Evolutionary conservation across 441 rosid genomes (phyloP), one percentile per base, ranked within the genome.

Genomic region (Euphorbia schlechtendalii): DNA sequence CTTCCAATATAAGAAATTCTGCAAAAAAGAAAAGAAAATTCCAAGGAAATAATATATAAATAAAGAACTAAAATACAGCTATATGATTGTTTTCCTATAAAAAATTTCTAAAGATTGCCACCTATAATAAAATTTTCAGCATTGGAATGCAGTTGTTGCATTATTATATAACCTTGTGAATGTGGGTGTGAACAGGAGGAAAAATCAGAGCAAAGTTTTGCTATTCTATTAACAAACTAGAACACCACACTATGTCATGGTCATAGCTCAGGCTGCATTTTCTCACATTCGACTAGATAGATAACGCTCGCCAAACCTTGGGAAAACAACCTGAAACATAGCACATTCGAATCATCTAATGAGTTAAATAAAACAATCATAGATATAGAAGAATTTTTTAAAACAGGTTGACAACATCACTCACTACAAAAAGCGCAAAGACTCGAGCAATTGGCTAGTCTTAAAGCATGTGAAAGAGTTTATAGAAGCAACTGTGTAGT

Each of bases 251-350:
- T 56, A 41, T 85, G 58, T 14, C 58, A 48, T 4, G 52, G 21
- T 48, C 85, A 93, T n/a, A 77, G 77, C 71, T 83, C 93, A 7
- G 96, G 90, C 78, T 88, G 86, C 96, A 90, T 85, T 32, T 83
- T 82, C 87, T 86, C 95, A 20, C 96, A 90, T 61, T 86, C 97
- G n/a, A n/a, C n/a, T n/a, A n/a, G n/a, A n/a, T n/a, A 90, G 86
- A 55, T 93, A 90, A 53, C 97, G 84, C 70, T 93, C 99, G 14
- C 99, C 96, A 3, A 90, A 88, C 85, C 99, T 90, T 2, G 99
- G 99, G 55, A 93, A 88, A 63, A 90, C 95, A 71, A 87, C 99
- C 99, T 90, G 82, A 64, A 65, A 36, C 20, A 28, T 25, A 65
- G 30, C 27, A 28, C 34, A 40, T 25, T 18, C 34, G 59, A 46